These are phyloP conservation scores for Colletotrichum tanaceti DNA, from an alignment of 2,329 filamentous ascomycete genomes.

Conservation along the genomic window DNA sequence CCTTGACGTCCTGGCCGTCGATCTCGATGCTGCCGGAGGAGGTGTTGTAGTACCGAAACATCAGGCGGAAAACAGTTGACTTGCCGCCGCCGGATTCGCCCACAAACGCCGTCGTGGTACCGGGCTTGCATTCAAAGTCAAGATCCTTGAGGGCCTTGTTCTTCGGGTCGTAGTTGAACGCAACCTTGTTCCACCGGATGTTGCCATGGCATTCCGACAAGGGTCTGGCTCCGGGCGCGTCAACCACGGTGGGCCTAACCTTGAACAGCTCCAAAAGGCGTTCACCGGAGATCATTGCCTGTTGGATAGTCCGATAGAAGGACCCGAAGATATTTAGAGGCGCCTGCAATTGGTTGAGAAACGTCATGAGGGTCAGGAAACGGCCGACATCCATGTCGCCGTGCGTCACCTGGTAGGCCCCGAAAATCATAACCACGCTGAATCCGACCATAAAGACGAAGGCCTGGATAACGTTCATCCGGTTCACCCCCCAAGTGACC, in stretches of 20 bases:
- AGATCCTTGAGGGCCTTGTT: conserved; percentile 87
- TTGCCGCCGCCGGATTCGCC: conserved; percentile 98
- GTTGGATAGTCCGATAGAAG: conserved; percentile 96
- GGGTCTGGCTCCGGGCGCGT: conserved; percentile 72
- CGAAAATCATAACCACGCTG: conserved; percentile 77
- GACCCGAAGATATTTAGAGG: conserved; percentile 91
- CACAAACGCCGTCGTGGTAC: conserved; percentile 94
- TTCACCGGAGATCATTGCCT: conserved; percentile 97
- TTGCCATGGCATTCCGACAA: conserved; percentile 80
- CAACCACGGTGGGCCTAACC: conserved; percentile 90
- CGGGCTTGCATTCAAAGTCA: conserved; percentile 85
- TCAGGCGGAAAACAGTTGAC: conserved; percentile 92
- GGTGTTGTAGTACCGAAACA: conserved; percentile 97
- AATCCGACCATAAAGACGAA: conserved; percentile 83
- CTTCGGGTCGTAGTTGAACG: conserved; percentile 89
- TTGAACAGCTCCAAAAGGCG: conserved; percentile 96
- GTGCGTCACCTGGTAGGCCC: conserved; percentile 80
- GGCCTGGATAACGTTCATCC: conserved; percentile 85
- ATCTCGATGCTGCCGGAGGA: conserved; percentile 83
- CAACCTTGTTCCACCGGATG: conserved; percentile 87
- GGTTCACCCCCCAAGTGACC: conserved; percentile 79
- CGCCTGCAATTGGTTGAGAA: conserved; percentile 82
- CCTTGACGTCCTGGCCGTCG: conserved; percentile 85
- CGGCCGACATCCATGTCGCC: conserved; percentile 74
- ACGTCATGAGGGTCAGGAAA: conserved; percentile 80